Evolutionary conservation across 495 filamentous ascomycete genomes (phyloP).

Genomic region (Tetracladium marchalianum): DNA sequence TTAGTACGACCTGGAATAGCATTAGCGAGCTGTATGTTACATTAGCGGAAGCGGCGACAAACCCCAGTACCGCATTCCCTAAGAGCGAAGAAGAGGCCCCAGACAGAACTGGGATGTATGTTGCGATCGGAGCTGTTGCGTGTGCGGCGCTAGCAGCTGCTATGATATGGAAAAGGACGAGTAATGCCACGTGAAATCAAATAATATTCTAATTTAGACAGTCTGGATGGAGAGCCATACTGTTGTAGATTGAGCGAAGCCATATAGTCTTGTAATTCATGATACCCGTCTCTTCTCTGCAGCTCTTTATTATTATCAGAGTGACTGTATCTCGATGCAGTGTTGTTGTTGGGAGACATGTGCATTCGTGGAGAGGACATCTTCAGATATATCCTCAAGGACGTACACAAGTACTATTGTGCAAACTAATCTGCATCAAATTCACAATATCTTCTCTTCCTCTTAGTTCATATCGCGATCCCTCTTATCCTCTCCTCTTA

Average conservation of each 20-base stretch:
- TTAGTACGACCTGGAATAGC: conserved; percentile 83
- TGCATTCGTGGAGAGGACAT: no score
- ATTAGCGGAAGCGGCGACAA: conserved; percentile 78
- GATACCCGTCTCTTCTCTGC: conserved; percentile 10
- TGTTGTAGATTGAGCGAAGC: neutral
- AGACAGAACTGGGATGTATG: conserved; percentile 75
- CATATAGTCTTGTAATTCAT: conserved; percentile 7
- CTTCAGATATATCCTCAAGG: no score
- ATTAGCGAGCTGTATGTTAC: conserved; percentile 86
- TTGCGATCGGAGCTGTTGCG: conserved; percentile 71
- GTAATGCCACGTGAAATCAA: conserved; percentile 8
- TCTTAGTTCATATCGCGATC: no score
- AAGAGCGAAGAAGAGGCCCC: conserved; percentile 73
- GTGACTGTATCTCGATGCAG: no score
- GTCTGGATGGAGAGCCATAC: neutral
- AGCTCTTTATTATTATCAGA: no score
- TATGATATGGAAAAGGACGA: conserved; percentile 52
- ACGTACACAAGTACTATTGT: no score
- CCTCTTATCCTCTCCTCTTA: no score
- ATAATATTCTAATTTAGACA: neutral
- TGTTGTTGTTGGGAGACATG: no score
- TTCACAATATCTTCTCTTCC: no score
- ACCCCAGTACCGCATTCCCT: conserved; percentile 79
- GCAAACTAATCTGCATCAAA: no score
- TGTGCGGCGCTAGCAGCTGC: conserved; percentile 74